These are phyloP conservation scores for Agapanthus africanus DNA, from an alignment of 106 monocot genomes.

Conservation along the genomic window DNA sequence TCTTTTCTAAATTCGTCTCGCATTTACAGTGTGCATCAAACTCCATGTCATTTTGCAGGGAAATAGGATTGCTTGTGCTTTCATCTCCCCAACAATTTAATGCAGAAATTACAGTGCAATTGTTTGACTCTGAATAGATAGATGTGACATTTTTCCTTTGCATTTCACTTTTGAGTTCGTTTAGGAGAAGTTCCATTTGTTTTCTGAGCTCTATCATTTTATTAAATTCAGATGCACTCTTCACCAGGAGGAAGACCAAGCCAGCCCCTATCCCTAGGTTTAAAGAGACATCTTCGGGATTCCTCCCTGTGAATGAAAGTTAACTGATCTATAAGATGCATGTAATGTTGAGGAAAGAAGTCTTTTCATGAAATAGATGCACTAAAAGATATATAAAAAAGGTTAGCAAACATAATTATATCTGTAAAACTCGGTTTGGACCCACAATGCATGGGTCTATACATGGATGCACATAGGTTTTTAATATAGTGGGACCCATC, in stretches of 20 bases:
- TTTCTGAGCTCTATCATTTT: conserved; percentile 61
- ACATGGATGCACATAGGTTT: too few relatives aligned
- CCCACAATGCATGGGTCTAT: too few relatives aligned
- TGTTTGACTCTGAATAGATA: conserved; percentile 18
- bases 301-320: conserved; percentile 17
- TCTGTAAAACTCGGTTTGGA: too few relatives aligned
- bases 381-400: too few relatives aligned
- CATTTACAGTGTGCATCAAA: conserved; percentile 7
- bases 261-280: conserved; percentile 45
- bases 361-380: not conserved
- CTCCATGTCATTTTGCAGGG: not conserved
- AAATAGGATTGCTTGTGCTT: conserved; percentile 12
- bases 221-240: conserved; percentile 44
- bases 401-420: not conserved
- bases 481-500: too few relatives aligned
- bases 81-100: conserved; percentile 23
- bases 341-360: too few relatives aligned
- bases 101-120: conserved; percentile 7
- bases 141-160: conserved; percentile 17
- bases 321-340: too few relatives aligned
- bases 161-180: conserved; percentile 43
- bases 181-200: conserved; percentile 56
- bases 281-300: conserved; percentile 22
- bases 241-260: conserved; percentile 43
- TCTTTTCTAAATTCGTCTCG: not conserved